A percentile compares a stretch with the other conserved stretches of the same genome.
phyloP scores from a whole-genome alignment of 805 yeast genomes.

The Candida dajiaensis region DNA sequence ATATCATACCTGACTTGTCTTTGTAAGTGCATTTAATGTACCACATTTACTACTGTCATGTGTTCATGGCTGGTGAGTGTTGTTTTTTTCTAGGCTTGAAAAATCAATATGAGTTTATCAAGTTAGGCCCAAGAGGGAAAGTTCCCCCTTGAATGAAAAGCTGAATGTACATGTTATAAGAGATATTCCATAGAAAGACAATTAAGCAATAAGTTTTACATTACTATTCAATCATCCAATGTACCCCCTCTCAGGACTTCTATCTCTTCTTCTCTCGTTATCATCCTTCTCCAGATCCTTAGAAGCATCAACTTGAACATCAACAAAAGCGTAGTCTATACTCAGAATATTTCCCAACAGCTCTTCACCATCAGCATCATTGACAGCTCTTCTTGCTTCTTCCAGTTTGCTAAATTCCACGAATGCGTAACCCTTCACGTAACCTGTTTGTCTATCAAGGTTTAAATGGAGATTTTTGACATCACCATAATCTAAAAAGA shows the following conservation, averaged over 20 bases:
- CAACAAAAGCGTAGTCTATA: slow-evolving; percentile 36
- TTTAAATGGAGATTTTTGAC: slow-evolving; percentile 35
- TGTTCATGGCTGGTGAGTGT: neutral
- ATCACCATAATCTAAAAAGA: slow-evolving; percentile 35
- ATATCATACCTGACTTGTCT: neutral
- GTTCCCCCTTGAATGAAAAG: no score
- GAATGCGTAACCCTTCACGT: slow-evolving; percentile 33
- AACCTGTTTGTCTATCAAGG: slow-evolving; percentile 37
- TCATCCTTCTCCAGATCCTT: neutral
- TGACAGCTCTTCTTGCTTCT: slow-evolving; percentile 31
- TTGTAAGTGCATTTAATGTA: slow-evolving; percentile 6
- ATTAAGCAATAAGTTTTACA: no score
- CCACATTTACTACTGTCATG: slow-evolving; percentile 6
- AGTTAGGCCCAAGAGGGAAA: no score
- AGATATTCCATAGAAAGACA: no score
- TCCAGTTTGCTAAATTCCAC: slow-evolving; percentile 28
- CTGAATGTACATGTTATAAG: no score
- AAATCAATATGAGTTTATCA: neutral
- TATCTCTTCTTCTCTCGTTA: neutral
- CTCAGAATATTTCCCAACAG: slow-evolving; percentile 28
- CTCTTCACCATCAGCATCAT: slow-evolving; percentile 25
- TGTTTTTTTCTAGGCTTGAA: neutral
- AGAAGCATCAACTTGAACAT: slow-evolving; percentile 2
- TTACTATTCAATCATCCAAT: neutral
- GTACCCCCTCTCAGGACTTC: neutral